A percentile compares a stretch with the other conserved stretches of the same genome.
phyloP scores from a whole-genome alignment of 805 yeast species.

The Groenewaldozyma salmanticensis region DNA sequence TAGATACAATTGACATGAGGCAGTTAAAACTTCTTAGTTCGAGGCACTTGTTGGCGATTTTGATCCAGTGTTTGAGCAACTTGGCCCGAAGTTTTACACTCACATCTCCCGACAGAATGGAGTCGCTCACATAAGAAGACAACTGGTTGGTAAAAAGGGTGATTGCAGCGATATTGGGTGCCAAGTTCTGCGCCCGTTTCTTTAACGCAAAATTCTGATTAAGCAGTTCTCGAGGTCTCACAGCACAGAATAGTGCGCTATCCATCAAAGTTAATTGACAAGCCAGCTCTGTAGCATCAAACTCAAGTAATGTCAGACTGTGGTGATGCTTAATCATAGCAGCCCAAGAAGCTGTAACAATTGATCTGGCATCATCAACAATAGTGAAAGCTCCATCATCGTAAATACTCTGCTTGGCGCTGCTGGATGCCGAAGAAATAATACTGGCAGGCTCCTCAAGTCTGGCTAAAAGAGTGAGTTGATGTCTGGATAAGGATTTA shows the following conservation, averaged over 20 bases:
- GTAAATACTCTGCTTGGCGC: constrained; percentile 1
- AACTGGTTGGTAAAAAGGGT: constrained; percentile 25
- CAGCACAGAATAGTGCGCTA: constrained; percentile 19
- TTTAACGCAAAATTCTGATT: constrained; percentile 26
- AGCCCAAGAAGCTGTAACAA: constrained; percentile 12
- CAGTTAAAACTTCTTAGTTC: constrained; percentile 27
- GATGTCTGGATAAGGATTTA: constrained; percentile 2
- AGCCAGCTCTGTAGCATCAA: constrained; percentile 26
- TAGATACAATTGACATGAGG: constrained; percentile 24
- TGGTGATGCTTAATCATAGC: constrained; percentile 7
- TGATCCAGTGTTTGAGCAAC: constrained; percentile 29
- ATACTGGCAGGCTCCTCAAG: constrained; percentile 8
- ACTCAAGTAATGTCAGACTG: constrained; percentile 18
- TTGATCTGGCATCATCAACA: constrained; percentile 9
- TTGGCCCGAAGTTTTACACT: constrained; percentile 23
- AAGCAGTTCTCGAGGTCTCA: constrained; percentile 25
- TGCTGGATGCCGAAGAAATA: background rate
- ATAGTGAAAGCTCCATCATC: background rate
- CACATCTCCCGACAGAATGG: constrained; percentile 23
- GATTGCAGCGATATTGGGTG: constrained; percentile 26
- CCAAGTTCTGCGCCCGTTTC: constrained; percentile 22
- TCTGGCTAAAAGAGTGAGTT: constrained; percentile 7
- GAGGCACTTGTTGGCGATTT: constrained; percentile 25
- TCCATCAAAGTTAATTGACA: constrained; percentile 28
- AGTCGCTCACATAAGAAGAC: constrained; percentile 29